Evolutionary conservation across 2,329 filamentous ascomycete species (phyloP).

Genomic region (Rhinocladiella similis): DNA sequence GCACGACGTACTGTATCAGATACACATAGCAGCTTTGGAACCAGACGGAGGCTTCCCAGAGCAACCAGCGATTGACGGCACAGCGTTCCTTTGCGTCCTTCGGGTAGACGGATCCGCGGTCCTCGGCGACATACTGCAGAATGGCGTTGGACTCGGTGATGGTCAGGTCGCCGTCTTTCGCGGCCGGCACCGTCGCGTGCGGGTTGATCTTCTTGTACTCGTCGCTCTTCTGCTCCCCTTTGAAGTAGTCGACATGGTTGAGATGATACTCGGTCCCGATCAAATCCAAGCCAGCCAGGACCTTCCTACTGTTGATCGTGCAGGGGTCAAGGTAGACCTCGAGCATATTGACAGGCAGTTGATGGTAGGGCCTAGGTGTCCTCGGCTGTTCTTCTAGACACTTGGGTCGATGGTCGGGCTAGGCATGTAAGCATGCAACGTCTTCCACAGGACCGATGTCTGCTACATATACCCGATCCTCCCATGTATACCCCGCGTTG

Average conservation of each 20-base stretch:
- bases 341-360: slow-evolving; percentile 8
- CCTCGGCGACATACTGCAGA: slow-evolving; percentile 43
- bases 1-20: slow-evolving; percentile 43
- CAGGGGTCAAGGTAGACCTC: slow-evolving; percentile 41
- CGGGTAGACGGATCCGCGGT: slow-evolving; percentile 37
- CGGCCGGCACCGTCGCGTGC: slow-evolving; percentile 41
- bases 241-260: slow-evolving; percentile 42
- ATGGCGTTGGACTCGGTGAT: slow-evolving; percentile 47
- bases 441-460: neutral
- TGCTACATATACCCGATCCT: neutral
- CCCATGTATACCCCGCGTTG: neutral
- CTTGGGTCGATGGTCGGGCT: neutral
- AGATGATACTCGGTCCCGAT: slow-evolving; percentile 39
- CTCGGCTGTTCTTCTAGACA: neutral
- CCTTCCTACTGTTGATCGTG: slow-evolving; percentile 45
- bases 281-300: slow-evolving; percentile 42
- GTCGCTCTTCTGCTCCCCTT: slow-evolving; percentile 39
- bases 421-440: neutral
- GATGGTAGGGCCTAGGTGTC: neutral
- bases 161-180: slow-evolving; percentile 40
- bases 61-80: slow-evolving; percentile 42
- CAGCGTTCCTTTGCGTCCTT: slow-evolving; percentile 42
- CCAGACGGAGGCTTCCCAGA: slow-evolving; percentile 46
- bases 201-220: slow-evolving; percentile 30
- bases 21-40: slow-evolving; percentile 44